A percentile compares a stretch with the other conserved stretches of the same genome.
Evolutionary conservation across 176 grass and related monocot species (phyloP).

Genomic region (Oryza australiensis): DNA sequence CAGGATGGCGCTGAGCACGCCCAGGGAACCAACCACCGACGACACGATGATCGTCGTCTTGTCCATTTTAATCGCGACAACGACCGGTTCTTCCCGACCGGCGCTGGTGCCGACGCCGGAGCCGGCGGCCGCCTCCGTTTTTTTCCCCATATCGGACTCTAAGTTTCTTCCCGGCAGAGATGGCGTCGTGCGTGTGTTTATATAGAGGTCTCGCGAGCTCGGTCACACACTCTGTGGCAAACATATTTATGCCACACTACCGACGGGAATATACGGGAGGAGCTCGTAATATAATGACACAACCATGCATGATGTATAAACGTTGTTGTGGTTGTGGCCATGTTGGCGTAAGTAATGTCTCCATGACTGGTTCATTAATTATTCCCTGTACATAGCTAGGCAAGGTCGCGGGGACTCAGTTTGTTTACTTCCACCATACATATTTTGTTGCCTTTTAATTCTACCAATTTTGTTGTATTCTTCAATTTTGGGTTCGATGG

Average conservation of each 20-base stretch:
- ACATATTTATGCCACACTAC: not conserved
- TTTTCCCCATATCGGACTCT: not conserved
- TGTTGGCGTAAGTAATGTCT: not conserved
- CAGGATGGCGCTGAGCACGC: constrained; percentile 37
- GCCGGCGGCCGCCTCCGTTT: not conserved
- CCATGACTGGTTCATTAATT: not conserved
- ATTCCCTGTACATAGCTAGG: not conserved
- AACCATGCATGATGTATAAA: not conserved
- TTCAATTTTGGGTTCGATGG: too few relatives aligned
- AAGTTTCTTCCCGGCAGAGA: not conserved
- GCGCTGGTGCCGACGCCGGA: too few relatives aligned
- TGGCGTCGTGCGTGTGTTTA: not conserved
- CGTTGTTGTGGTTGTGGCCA: not conserved
- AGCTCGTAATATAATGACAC: not conserved
- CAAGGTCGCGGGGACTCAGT: too few relatives aligned
- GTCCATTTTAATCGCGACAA: constrained; percentile 6
- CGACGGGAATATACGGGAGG: not conserved
- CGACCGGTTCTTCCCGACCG: not conserved
- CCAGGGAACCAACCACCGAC: constrained; percentile 24
- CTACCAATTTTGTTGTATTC: too few relatives aligned
- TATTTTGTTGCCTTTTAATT: too few relatives aligned
- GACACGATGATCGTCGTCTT: constrained; percentile 20
- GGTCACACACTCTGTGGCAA: not conserved
- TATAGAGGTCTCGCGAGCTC: not conserved
- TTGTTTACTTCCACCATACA: too few relatives aligned